These are phyloP conservation scores for Paecilomyces sp. DNA, from an alignment of 2,329 filamentous ascomycete species.

Conservation along the genomic window DNA sequence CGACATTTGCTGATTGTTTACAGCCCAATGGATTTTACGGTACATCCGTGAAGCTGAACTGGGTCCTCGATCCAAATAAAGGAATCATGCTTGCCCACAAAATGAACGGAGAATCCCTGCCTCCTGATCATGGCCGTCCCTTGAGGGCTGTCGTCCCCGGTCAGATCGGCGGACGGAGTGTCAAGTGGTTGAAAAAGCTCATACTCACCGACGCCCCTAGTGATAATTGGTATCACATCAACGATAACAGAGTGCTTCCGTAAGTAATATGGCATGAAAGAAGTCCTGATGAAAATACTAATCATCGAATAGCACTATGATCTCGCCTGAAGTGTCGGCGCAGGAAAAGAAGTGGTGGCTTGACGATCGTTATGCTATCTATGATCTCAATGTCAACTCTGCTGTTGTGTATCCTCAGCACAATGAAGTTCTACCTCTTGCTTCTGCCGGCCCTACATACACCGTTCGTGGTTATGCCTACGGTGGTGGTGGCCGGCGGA, in stretches of 20 bases:
- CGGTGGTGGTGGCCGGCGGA: conserved; percentile 72
- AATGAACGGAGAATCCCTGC: conserved; percentile 80
- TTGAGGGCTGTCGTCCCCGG: conserved; percentile 78
- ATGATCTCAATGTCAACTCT: conserved; percentile 83
- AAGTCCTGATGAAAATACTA: not conserved
- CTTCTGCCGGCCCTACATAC: conserved; percentile 48
- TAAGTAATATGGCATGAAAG: conserved; percentile 20
- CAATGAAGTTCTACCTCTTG: conserved; percentile 56
- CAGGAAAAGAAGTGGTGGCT: conserved; percentile 71
- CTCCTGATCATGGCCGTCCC: conserved; percentile 80
- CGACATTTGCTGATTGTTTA: conserved; percentile 8
- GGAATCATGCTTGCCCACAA: conserved; percentile 82
- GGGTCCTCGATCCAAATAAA: conserved; percentile 74
- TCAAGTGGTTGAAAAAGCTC: conserved; percentile 84
- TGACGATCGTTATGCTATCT: conserved; percentile 87
- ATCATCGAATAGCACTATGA: conserved; percentile 53
- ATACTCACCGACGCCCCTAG: conserved; percentile 72
- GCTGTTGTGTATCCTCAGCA: conserved; percentile 75
- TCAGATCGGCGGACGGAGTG: conserved; percentile 84
- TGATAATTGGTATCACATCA: conserved; percentile 92
- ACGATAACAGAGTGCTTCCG: conserved; percentile 84
- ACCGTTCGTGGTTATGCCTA: conserved; percentile 77
- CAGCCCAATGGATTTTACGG: conserved; percentile 82
- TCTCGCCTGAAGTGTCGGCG: conserved; percentile 72
- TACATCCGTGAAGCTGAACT: conserved; percentile 80